Evolutionary conservation across 2,329 filamentous ascomycete species (phyloP), one percentile per base, ranked within the genome.

Genomic region (Diaporthe citri): DNA sequence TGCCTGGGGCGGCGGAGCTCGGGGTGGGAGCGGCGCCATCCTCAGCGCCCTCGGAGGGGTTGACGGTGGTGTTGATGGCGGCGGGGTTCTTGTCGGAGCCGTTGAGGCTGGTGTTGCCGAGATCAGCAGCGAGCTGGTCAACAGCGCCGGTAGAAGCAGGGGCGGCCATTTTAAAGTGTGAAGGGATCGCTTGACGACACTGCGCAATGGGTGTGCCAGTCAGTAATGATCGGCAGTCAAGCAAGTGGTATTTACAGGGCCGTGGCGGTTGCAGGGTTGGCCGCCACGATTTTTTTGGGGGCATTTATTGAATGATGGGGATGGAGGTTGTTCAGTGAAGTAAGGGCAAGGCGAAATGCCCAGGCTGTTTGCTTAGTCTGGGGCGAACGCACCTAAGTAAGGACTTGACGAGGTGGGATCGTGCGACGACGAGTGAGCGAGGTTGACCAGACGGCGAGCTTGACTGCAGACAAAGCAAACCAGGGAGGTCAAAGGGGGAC

Each of bases 101-200:
- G 83, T 94, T 92, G 84, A 95, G 88, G 84, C 90, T 89, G 82
- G 92, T 87, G 87, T 92, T 94, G 86, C 90, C 88, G 82, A 93
- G 93, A 83, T 97, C 94, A 86, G 91, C 88, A 87, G 92, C 91
- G 86, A 95, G 93, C 93, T 95, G 94, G 81, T 94, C 93, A 88
- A 93, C 91, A 91, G 90, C 90, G 85, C 87, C 86, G 82, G 87
- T 83, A 80, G 88, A 83, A 84, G 88, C 85, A 85, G 89, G 85
- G 83, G 89, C 87, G 86, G 90, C 88, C 90, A 93, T 93, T 85
- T 86, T 89, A 82, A 79, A 76, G 74, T 71, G 78, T 80, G 79
- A 77, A 74, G 73, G 67, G 77, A 70, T 71, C 76, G 56, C 73
- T 71, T 72, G 56, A 74, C 22, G 70, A 78, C 74, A 79, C 77